Evolutionary conservation across 805 yeast species (phyloP), one percentile per base, ranked within the genome.

Genomic region (Candida cerambycidarum): DNA sequence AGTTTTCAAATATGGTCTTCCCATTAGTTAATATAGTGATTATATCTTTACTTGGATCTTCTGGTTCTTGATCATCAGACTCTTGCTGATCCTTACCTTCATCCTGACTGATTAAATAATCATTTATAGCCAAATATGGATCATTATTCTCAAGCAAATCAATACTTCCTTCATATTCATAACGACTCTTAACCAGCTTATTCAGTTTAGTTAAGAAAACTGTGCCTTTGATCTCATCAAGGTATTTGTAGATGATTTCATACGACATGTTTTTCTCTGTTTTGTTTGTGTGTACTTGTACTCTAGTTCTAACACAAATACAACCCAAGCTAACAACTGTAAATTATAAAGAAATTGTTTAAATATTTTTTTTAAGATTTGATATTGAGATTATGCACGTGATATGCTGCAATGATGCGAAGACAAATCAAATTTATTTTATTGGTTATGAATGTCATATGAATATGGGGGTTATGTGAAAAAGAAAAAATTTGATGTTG

Each of bases 21-120:
- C 87, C 81, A 43, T 73, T 68, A 2, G 85, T 67, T 39, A 77
- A 65, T 17, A 86, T 69, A 3, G 85, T 17, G 17, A 73, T 59
- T 28, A 24, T 13, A 8, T 47, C 40, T 5, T 47, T 41, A 14
- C 38, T 44, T 18, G n/a, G n/a, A n/a, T n/a, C n/a, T n/a, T n/a
- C n/a, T n/a, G n/a, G n/a, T n/a, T n/a, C n/a, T n/a, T n/a, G n/a
- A n/a, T n/a, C n/a, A n/a, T n/a, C n/a, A n/a, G n/a, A n/a, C n/a
- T n/a, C n/a, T n/a, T n/a, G n/a, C n/a, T n/a, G n/a, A n/a, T n/a
- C n/a, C n/a, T 41, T 41, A 15, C 23, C 32, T 3, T 12, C 8
- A 13, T 12, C 37, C 4, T 15, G 18, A 9, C 17, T 12, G 11
- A 21, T n/a, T 29, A 63, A 51, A 36, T 57, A 56, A 28, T 66